Conservation (phyloP, 2,329 filamentous ascomycete species). For the Aspergillus unguis region DNA sequence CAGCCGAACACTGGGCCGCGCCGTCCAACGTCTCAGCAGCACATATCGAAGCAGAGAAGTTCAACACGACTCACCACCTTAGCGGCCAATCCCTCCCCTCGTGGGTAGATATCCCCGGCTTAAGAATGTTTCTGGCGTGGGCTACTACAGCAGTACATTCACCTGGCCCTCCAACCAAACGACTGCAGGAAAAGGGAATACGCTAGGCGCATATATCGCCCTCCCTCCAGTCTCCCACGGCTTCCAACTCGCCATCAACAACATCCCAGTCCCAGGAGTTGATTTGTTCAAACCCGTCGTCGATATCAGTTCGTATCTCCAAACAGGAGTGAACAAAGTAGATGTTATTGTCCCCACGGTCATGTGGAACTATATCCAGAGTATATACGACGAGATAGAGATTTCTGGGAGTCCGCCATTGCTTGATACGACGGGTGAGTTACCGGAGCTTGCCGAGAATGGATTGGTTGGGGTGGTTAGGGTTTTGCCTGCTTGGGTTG, state of each 20-base stretch:
- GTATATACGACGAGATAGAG: neutral
- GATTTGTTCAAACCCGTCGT: slow-evolving; percentile 8
- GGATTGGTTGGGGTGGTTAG: neutral
- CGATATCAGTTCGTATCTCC: neutral
- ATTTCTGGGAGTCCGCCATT: neutral
- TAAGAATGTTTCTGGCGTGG: neutral
- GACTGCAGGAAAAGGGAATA: neutral
- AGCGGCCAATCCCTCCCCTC: neutral
- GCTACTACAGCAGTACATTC: slow-evolving; percentile 19
- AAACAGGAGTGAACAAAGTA: neutral
- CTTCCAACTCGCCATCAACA: slow-evolving; percentile 13
- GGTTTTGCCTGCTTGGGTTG: neutral
- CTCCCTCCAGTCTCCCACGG: slow-evolving; percentile 15
- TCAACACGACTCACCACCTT: slow-evolving; percentile 16
- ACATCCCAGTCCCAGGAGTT: slow-evolving; percentile 8
- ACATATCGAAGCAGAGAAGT: neutral
- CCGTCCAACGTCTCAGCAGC: slow-evolving; percentile 32
- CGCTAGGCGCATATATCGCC: slow-evolving; percentile 15
- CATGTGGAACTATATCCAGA: slow-evolving; percentile 1
- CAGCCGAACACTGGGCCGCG: slow-evolving; percentile 40
- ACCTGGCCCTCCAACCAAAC: slow-evolving; percentile 7
- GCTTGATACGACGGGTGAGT: neutral
- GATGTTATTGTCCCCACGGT: neutral
- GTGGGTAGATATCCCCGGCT: neutral
- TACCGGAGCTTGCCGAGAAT: neutral